A percentile compares a stretch with the other conserved stretches of the same genome.
Conservation (phyloP, 768 basidiomycete genomes). For the Termitomyces sp. region DNA sequence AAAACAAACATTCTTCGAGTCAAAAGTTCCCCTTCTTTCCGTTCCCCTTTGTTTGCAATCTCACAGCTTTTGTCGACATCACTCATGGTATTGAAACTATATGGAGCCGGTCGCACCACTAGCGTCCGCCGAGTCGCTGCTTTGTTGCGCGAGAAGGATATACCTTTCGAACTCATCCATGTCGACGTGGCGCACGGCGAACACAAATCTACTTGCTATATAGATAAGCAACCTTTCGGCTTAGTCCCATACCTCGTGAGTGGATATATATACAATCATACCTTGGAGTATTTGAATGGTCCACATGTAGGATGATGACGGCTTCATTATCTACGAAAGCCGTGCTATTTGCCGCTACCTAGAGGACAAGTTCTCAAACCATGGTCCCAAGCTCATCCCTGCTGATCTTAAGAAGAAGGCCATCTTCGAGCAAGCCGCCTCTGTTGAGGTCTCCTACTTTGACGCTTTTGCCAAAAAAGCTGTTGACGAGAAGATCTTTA, state of each 20-base stretch:
- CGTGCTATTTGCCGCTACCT: constrained; percentile 60
- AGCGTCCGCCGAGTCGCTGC: constrained; percentile 47
- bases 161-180: constrained; percentile 46
- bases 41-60: not conserved
- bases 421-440: constrained; percentile 42
- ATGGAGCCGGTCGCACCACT: constrained; percentile 32
- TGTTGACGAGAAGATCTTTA: constrained; percentile 46
- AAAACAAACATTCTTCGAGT: not conserved
- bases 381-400: constrained; percentile 50
- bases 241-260: constrained; percentile 52
- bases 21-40: not conserved
- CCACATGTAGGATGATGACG: constrained; percentile 45
- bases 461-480: constrained; percentile 32
- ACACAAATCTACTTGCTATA: constrained; percentile 41
- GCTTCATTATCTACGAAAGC: constrained; percentile 56
- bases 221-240: constrained; percentile 56
- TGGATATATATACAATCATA: not conserved
- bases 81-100: constrained; percentile 39
- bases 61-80: not conserved
- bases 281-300: too few relatives aligned
- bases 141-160: constrained; percentile 47
- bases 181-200: constrained; percentile 38
- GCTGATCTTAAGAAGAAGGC: constrained; percentile 31
- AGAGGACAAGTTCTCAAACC: constrained; percentile 42
- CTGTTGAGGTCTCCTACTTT: constrained; percentile 51